Evolutionary conservation across 2,329 filamentous ascomycete genomes (phyloP).

Genomic region (Raffaelea ambrosiae): DNA sequence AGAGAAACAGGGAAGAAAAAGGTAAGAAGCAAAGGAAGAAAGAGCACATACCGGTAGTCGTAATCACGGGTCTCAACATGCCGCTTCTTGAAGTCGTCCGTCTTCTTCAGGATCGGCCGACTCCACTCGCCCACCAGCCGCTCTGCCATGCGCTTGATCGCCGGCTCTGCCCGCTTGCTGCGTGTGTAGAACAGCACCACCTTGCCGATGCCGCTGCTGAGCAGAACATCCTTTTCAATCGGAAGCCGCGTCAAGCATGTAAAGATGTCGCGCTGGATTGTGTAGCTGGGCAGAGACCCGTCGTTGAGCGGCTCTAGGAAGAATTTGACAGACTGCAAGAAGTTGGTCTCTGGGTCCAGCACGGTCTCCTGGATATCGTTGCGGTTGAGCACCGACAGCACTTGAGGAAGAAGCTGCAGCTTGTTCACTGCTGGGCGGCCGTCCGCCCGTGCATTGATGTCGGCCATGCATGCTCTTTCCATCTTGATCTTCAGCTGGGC

Average conservation of each 20-base stretch:
- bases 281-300: conserved; percentile 88
- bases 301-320: conserved; percentile 95
- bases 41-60: conserved; percentile 48
- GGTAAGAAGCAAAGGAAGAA: neutral
- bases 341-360: conserved; percentile 89
- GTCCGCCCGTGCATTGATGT: conserved; percentile 72
- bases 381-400: conserved; percentile 79
- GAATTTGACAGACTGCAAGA: conserved; percentile 90
- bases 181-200: conserved; percentile 96
- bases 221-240: conserved; percentile 81
- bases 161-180: conserved; percentile 78
- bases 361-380: conserved; percentile 79
- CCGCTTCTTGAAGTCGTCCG: conserved; percentile 89
- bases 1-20: conserved; percentile 5
- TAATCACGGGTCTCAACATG: conserved; percentile 55
- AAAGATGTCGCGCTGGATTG: conserved; percentile 94
- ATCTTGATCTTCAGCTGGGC: conserved; percentile 80
- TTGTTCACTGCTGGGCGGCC: conserved; percentile 84
- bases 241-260: conserved; percentile 69
- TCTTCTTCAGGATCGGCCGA: conserved; percentile 84
- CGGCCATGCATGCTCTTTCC: conserved; percentile 80
- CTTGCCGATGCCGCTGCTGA: conserved; percentile 91
- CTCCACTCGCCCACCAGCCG: conserved; percentile 93
- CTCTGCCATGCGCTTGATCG: conserved; percentile 91
- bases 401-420: conserved; percentile 85